A percentile compares a stretch with the other conserved stretches of the same genome.
Conservation (phyloP, 441 rosid genomes). For the Pelargonium australe region DNA sequence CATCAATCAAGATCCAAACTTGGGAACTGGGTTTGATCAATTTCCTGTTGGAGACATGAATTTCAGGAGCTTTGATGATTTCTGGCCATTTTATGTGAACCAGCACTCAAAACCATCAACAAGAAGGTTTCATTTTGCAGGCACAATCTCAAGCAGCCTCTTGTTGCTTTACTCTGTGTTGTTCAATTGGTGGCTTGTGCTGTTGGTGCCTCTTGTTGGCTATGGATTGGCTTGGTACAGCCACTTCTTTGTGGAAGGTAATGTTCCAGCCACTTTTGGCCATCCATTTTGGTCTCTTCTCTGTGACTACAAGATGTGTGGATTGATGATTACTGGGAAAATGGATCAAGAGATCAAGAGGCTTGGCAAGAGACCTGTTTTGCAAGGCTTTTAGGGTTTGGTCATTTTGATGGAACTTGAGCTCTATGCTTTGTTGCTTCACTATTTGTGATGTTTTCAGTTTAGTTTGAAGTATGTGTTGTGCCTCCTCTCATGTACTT, state of each 20-base stretch:
- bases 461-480: too few relatives aligned
- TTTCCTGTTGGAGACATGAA: constrained; percentile 38
- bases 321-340: constrained; percentile 77
- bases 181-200: constrained; percentile 53
- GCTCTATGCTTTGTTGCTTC: too few relatives aligned
- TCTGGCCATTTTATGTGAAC: constrained; percentile 79
- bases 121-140: constrained; percentile 80
- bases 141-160: constrained; percentile 48
- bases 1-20: too few relatives aligned
- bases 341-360: constrained; percentile 96
- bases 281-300: constrained; percentile 90
- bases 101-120: constrained; percentile 88
- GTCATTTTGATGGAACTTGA: too few relatives aligned
- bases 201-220: constrained; percentile 65
- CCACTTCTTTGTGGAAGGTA: constrained; percentile 91
- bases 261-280: constrained; percentile 66
- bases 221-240: constrained; percentile 91
- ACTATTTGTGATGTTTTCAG: too few relatives aligned
- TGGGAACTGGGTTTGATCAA: too few relatives aligned
- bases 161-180: constrained; percentile 46
- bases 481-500: too few relatives aligned
- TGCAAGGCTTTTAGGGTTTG: constrained; percentile 7
- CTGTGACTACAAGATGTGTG: constrained; percentile 91
- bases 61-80: constrained; percentile 87
- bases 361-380: constrained; percentile 82